Evolutionary conservation across 345 rosid species (phyloP).

Genomic region (Boechera stricta): DNA sequence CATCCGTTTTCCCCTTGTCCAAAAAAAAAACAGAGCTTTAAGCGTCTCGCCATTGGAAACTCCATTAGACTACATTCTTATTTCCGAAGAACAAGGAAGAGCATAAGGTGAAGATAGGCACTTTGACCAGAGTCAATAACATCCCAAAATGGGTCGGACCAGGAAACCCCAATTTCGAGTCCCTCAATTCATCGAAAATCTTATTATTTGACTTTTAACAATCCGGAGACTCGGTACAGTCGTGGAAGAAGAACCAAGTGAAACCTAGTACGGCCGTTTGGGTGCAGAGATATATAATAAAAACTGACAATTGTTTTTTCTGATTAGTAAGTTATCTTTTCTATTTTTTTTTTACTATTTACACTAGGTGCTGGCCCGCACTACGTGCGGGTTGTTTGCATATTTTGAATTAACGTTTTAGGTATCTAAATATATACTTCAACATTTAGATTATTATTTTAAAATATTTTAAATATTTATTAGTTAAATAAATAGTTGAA

Average conservation of each 20-base stretch:
- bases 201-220: constrained; percentile 2
- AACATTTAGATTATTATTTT: too few species aligned
- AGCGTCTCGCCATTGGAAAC: constrained; percentile 3
- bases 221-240: background rate
- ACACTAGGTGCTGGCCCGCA: too few species aligned
- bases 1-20: background rate
- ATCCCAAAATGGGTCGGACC: constrained; percentile 4
- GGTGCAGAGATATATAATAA: background rate
- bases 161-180: background rate
- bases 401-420: too few species aligned
- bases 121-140: background rate
- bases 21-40: background rate
- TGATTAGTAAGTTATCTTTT: too few species aligned
- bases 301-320: too few species aligned
- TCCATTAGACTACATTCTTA: constrained; percentile 6
- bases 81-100: background rate
- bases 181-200: background rate
- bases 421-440: too few species aligned
- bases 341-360: too few species aligned
- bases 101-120: background rate
- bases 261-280: constrained; percentile 5
- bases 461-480: too few species aligned
- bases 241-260: background rate
- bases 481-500: too few species aligned
- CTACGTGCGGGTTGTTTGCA: too few species aligned